Base-by-base conservation (phyloP, 139 green algal genomes). In the Trebouxia sp. region DNA sequence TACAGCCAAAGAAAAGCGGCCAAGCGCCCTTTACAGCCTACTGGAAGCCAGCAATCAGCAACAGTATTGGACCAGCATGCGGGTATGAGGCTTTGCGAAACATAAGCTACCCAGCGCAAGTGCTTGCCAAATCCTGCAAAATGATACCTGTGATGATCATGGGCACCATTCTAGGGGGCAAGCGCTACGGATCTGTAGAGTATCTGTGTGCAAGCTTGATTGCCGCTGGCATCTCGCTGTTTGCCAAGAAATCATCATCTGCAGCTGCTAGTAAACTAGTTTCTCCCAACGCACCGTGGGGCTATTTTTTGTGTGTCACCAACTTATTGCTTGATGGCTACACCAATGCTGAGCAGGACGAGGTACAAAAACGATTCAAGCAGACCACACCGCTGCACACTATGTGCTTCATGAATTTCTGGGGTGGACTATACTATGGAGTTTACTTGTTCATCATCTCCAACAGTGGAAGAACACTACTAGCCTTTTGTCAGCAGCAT, bases 331-430 rank as follows among this genome's bases (percentile, higher is more conserved):
- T 99, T 20, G 97, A 99, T 80, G 96, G 94, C n/a, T 98, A 97
- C 90, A 99, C 96, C 22, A 98, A 98, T 69, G 91, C 94, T 0
- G 89, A 87, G 0, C 94, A 98, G 88, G 94, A 98, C 66, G 87
- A 92, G 65, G 93, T 98, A 79, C 93, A 97, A 80, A 62, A 84
- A 42, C 77, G 86, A 30, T 93, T 96, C 83, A 87, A 82, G 6
- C 53, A 80, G 14, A 97, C 93, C 65, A 89, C 85, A 51, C 85
- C 91, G 12, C 84, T 97, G 48, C 89, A 96, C 78, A 98, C 97
- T 87, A 99, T 99, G 97, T 94, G 89, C 84, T 96, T 93, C 87
- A 99, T 98, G 92, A 99, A 99, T 89, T 92, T 98, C 48, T 98
- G 94, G 94, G 91, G 87, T n/a, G 81, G 87, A 24, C 55, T 95